Percentiles rank a stretch among this genome's conserved stretches.
Conservation (phyloP, 352 stramenopile genomes). For the Pseudoperonospora humuli region DNA sequence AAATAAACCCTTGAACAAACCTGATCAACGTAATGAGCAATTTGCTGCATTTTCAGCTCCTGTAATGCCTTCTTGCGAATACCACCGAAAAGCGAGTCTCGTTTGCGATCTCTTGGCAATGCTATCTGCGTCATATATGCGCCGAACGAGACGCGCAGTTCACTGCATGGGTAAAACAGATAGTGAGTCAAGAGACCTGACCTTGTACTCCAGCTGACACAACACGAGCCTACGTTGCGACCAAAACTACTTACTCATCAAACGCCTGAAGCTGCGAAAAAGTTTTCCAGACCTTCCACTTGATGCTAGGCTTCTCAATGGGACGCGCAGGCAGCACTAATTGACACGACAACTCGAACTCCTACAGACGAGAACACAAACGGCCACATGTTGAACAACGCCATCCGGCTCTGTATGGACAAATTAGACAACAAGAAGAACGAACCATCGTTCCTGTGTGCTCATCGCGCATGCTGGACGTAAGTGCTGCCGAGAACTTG, state of each 20-base stretch:
- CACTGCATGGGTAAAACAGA: conserved; percentile 23
- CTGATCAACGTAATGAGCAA: conserved; percentile 64
- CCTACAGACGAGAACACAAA: conserved; percentile 23
- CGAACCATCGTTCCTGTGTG: conserved; percentile 45
- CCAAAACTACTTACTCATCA: conserved; percentile 52
- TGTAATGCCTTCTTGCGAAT: conserved; percentile 64
- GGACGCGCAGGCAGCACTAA: conserved; percentile 39
- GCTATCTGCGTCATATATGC: conserved; percentile 45
- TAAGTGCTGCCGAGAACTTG: conserved; percentile 49
- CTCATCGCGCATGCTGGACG: conserved; percentile 46
- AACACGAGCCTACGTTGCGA: neutral
- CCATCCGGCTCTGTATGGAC: conserved; percentile 2
- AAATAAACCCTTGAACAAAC: conserved; percentile 27
- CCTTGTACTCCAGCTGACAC: neutral
- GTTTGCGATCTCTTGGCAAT: conserved; percentile 63
- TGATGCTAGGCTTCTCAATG: conserved; percentile 61
- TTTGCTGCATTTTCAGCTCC: conserved; percentile 61
- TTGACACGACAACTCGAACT: conserved; percentile 71
- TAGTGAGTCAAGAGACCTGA: conserved; percentile 2
- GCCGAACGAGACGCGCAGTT: conserved; percentile 44
- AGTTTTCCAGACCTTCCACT: conserved; percentile 74
- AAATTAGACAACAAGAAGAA: conserved; percentile 5
- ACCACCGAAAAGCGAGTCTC: conserved; percentile 58
- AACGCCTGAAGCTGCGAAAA: conserved; percentile 58
- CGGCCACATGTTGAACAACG: conserved; percentile 7